Evolutionary conservation across 139 green algal species (phyloP), one percentile per base, ranked within the genome.

Genomic region (Coccomyxa sp.): DNA sequence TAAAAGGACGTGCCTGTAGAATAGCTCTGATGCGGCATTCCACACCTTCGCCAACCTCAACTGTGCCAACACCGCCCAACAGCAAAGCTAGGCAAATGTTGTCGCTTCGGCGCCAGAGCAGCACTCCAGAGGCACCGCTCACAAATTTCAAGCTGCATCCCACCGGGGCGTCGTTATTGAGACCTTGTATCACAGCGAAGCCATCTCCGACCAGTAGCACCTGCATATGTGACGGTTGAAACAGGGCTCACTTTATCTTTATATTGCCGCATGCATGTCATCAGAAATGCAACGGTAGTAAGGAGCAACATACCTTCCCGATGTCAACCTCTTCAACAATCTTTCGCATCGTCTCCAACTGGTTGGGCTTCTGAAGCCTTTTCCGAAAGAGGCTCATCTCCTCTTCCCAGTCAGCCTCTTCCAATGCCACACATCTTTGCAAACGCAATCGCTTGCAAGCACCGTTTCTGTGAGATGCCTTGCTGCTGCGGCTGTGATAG

Each of bases 301-400:
- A 77, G 17, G 14, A 80, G 30, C 13, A 17, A n/a, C 83, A 67
- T 38, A 94, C 94, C 90, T 90, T 93, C 58, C 94, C 94, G 9
- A 94, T 83, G 38, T 91, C 90, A 10, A 96, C 89, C 63, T 95
- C 90, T 13, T 82, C 89, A 76, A 94, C 92, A 4, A 96, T 78
- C 82, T 95, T 88, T 13, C 94, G 87, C 82, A 97, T 89, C 4
- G 93, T 93, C 27, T 91, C 92, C 21, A 97, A 89, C 91, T 97
- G 93, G 83, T 93, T 95, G 23, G 94, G 92, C 11, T 84, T 83
- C 27, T 90, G 87, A 0, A 89, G 93, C 58, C 94, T 89, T 85
- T 95, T 88, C 68, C 92, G 92, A 87, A 97, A 98, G 11, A 97
- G 92, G 75, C 83, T 91, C 92, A 97, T 95, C 76, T 97, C 94